These are phyloP conservation scores for Magnaporthiopsis rhizophila DNA, from an alignment of 2,329 filamentous ascomycete genomes.

Conservation along the genomic window DNA sequence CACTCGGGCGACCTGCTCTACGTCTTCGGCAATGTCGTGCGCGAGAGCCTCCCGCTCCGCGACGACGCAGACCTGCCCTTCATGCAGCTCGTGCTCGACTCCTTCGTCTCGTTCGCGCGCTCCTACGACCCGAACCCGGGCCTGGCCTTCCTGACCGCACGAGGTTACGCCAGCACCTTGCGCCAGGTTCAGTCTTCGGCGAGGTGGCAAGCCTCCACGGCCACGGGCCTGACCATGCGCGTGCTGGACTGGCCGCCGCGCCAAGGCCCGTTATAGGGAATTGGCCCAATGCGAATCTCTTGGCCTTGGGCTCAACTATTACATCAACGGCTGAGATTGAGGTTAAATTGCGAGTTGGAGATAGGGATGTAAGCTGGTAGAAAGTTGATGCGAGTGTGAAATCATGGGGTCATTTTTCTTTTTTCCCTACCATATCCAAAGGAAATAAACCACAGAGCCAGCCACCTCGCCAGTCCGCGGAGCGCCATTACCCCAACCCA, in stretches of 20 bases:
- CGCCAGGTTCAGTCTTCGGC: slow-evolving; percentile 19
- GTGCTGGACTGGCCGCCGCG: slow-evolving; percentile 36
- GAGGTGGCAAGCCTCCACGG: slow-evolving; percentile 27
- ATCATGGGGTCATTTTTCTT: neutral
- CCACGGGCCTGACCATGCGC: slow-evolving; percentile 31
- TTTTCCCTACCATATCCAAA: neutral
- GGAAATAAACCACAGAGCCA: neutral
- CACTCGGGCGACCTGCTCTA: slow-evolving; percentile 49
- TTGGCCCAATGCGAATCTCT: slow-evolving; percentile 40
- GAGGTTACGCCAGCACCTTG: slow-evolving; percentile 27
- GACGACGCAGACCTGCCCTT: slow-evolving; percentile 34
- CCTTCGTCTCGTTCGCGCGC: slow-evolving; percentile 43
- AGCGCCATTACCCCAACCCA: neutral
- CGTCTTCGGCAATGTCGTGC: slow-evolving; percentile 42
- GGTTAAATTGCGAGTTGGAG: neutral
- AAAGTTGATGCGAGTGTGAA: too few relatives aligned
- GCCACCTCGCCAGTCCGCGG: too few relatives aligned
- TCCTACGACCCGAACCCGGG: slow-evolving; percentile 43
- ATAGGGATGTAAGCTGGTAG: neutral
- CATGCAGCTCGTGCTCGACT: slow-evolving; percentile 32
- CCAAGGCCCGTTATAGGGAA: slow-evolving; percentile 36
- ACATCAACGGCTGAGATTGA: slow-evolving; percentile 17
- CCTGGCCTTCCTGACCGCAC: slow-evolving; percentile 31
- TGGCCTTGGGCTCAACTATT: slow-evolving; percentile 36
- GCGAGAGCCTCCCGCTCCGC: slow-evolving; percentile 33